Conservation (phyloP, 352 stramenopile genomes). For the Pilasporangium apinafurcum region DNA sequence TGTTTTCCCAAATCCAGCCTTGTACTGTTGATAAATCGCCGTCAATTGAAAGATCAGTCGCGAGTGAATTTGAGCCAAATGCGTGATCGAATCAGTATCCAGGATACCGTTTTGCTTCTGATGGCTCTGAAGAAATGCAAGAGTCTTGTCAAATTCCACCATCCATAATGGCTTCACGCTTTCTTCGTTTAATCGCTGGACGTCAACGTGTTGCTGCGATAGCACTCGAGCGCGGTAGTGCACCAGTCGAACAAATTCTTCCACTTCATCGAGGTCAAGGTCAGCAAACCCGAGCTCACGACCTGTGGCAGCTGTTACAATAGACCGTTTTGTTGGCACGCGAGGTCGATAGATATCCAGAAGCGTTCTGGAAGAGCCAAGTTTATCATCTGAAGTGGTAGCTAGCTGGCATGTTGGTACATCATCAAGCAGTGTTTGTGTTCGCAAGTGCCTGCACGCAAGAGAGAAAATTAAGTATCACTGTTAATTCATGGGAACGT, state of each 20-base stretch:
- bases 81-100: conserved; percentile 3
- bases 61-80: conserved; percentile 48
- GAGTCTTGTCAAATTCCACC: conserved; percentile 20
- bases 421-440: conserved; percentile 10
- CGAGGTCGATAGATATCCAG: conserved; percentile 41
- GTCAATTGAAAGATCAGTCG: conserved; percentile 40
- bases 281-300: conserved; percentile 26
- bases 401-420: background rate
- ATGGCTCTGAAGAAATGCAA: conserved; percentile 18
- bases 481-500: background rate
- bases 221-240: conserved; percentile 60
- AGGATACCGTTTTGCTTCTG: conserved; percentile 4
- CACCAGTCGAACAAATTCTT: conserved; percentile 44
- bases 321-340: conserved; percentile 9
- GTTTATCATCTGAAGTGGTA: background rate
- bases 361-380: conserved; percentile 9
- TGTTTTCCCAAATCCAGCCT: conserved; percentile 24
- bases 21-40: conserved; percentile 28
- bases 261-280: conserved; percentile 34
- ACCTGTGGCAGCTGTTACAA: conserved; percentile 11
- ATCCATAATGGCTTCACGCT: conserved; percentile 43
- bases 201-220: conserved; percentile 12
- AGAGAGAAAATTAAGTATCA: background rate
- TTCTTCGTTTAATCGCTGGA: conserved; percentile 10
- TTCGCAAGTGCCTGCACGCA: conserved; percentile 7